Evolutionary conservation across 192 early-diverging fungal genomes (phyloP), one percentile per base, ranked within the genome.

Genomic region (Backusella tarrabulga): DNA sequence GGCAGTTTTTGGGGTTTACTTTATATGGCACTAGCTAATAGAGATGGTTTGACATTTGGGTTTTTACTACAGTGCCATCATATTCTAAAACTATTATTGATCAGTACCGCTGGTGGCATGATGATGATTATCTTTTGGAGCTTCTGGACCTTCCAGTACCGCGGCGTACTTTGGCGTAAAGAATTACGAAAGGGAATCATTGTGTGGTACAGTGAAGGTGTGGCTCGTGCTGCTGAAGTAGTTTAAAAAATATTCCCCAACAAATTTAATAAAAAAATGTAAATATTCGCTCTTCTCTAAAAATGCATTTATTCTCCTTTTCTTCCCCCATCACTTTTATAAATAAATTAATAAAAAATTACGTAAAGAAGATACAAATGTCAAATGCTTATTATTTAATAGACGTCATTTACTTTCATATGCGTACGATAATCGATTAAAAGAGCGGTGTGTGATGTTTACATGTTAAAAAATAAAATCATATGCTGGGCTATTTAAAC

Each of bases 121-220:
- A 78, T 88, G 67, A 79, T 88, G 81, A 77, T 85, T 70, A 75
- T 74, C 34, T 88, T 82, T 76, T 88, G 86, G 86, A 87, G 86
- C 15, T 88, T 88, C 44, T 88, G 87, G 87, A 88, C 87, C 0
- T 88, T 88, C 34, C 87, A 88, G 71, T 87, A 87, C 69, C 79
- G 83, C 32, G 87, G 86, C 0, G 83, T 88, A 19, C 72, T 87
- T 38, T 88, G 87, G 87, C 80, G 81, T 52, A 82, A 85, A 79
- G 87, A 88, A 56, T 66, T 85, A 52, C 81, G 83, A 56, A 87
- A 88, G 73, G 87, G 87, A 12, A 79, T 85, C 46, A 83, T 84
- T 19, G 87, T 88, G 42, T 88, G 87, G 87, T 77, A 68, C 29
- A 77, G 76, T 44, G 80, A 81, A 68, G 80, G 76, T 70, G 32